Evolutionary conservation across 495 filamentous ascomycete species (phyloP).

Genomic region (Evansstolkia leycettana): DNA sequence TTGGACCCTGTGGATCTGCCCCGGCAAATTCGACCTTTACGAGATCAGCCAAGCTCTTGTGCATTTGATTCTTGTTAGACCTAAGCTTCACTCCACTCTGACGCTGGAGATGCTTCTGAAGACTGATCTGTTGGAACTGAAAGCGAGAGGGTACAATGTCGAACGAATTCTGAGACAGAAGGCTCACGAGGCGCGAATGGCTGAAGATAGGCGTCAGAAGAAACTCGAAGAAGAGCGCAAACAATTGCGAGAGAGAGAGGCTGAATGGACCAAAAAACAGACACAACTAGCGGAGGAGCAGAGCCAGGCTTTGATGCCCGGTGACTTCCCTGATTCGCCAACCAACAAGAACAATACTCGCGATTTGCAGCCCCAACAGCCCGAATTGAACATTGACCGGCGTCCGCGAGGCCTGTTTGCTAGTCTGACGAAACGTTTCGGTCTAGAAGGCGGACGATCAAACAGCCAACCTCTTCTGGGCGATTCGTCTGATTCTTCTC

Average conservation of each 20-base stretch:
- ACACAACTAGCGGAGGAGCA: slow-evolving; percentile 4
- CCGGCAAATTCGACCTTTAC: slow-evolving; percentile 59
- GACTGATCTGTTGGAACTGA: slow-evolving; percentile 64
- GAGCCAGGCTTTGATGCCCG: slow-evolving; percentile 43
- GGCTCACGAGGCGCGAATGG: slow-evolving; percentile 72
- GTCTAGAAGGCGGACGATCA: slow-evolving; percentile 39
- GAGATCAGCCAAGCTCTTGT: slow-evolving; percentile 81
- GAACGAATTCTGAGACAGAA: slow-evolving; percentile 78
- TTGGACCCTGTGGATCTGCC: slow-evolving; percentile 46
- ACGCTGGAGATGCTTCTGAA: slow-evolving; percentile 81
- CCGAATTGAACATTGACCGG: slow-evolving; percentile 14
- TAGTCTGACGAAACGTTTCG: slow-evolving; percentile 49
- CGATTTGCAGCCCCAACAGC: slow-evolving; percentile 11
- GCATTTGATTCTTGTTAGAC: slow-evolving; percentile 64
- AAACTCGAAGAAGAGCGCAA: slow-evolving; percentile 64
- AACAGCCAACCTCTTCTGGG: slow-evolving; percentile 11
- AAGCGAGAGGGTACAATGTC: slow-evolving; percentile 83
- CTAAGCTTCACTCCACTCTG: slow-evolving; percentile 72
- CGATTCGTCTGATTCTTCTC: slow-evolving; percentile 13
- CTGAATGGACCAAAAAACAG: slow-evolving; percentile 32
- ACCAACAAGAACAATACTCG: slow-evolving; percentile 25
- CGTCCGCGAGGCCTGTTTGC: slow-evolving; percentile 46
- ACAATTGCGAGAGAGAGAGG: slow-evolving; percentile 49
- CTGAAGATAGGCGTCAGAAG: slow-evolving; percentile 66
- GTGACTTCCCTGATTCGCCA: slow-evolving; percentile 52